A percentile compares a stretch with the other conserved stretches of the same genome.
These are phyloP conservation scores for Leptomonas seymouri DNA, from an alignment of 208 protist genomes.

Conservation along the genomic window DNA sequence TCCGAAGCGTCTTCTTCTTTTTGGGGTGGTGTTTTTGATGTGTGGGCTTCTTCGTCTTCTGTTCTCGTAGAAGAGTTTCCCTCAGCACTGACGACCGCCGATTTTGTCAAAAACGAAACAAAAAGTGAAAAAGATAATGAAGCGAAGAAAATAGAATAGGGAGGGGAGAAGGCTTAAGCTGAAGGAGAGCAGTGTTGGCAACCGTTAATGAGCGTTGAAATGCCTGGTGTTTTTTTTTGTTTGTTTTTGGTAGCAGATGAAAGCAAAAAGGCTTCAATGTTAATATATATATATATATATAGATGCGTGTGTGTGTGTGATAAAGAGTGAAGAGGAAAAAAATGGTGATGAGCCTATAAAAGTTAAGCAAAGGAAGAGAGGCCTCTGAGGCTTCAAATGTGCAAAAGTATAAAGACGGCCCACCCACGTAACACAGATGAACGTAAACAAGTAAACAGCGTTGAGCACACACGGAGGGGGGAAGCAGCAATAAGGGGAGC, in stretches of 20 bases:
- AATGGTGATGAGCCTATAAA: neutral
- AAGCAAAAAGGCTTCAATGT: neutral
- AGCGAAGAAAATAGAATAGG: neutral
- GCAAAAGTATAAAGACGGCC: neutral
- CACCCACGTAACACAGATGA: conserved; percentile 3
- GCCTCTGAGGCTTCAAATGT: neutral
- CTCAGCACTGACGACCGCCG: neutral
- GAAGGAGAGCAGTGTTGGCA: neutral
- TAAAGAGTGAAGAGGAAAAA: no score
- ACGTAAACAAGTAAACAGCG: neutral
- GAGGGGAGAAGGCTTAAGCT: neutral
- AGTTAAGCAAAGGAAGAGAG: neutral
- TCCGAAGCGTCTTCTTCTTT: neutral
- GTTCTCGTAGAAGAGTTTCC: neutral
- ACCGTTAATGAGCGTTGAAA: neutral
- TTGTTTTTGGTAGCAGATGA: neutral
- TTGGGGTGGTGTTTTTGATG: no score
- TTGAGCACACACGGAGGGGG: neutral
- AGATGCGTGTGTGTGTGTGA: neutral
- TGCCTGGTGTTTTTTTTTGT: neutral
- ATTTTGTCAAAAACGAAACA: conserved; percentile 1
- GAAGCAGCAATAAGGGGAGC: neutral
- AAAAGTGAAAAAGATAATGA: neutral
- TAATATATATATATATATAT: neutral
- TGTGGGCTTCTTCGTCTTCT: neutral